phyloP scores from a whole-genome alignment of 2,329 filamentous ascomycete species.

The Penicillium hesseltinei region DNA sequence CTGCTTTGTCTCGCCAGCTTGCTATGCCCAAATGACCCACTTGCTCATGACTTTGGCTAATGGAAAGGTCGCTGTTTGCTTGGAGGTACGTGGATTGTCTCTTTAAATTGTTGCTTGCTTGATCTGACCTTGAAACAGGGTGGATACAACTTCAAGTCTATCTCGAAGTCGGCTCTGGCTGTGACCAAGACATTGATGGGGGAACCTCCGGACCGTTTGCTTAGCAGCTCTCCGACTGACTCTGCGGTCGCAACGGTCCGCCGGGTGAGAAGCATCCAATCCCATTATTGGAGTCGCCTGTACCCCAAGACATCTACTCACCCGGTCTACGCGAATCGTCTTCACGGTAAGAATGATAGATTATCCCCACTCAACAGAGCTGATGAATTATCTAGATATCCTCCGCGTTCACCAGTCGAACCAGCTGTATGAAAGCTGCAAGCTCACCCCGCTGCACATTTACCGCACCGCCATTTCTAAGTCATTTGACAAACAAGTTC shows the following conservation, averaged over 20 bases:
- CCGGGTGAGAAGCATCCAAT: constrained; percentile 58
- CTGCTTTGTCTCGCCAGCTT: constrained; percentile 85
- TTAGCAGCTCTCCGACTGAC: constrained; percentile 48
- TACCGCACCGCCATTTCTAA: constrained; percentile 70
- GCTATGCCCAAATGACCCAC: constrained; percentile 98
- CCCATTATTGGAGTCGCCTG: constrained; percentile 82
- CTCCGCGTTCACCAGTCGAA: constrained; percentile 75
- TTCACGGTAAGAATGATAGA: constrained; percentile 54
- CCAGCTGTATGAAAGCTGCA: constrained; percentile 66
- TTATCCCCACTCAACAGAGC: neutral
- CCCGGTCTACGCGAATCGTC: constrained; percentile 48
- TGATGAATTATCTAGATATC: constrained; percentile 55
- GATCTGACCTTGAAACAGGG: constrained; percentile 49
- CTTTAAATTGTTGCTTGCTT: neutral
- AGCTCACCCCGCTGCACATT: constrained; percentile 78
- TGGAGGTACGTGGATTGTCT: constrained; percentile 57
- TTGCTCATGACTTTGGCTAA: constrained; percentile 95
- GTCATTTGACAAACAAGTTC: constrained; percentile 80
- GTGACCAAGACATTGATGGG: constrained; percentile 94
- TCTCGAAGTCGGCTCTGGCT: constrained; percentile 86
- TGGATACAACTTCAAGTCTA: constrained; percentile 90
- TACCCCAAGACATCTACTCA: constrained; percentile 56
- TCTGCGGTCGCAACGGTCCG: constrained; percentile 57
- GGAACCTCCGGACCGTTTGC: constrained; percentile 71
- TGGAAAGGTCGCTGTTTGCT: constrained; percentile 85